phyloP scores from a whole-genome alignment of 305 asterid genomes.

The Rubia peregrina region DNA sequence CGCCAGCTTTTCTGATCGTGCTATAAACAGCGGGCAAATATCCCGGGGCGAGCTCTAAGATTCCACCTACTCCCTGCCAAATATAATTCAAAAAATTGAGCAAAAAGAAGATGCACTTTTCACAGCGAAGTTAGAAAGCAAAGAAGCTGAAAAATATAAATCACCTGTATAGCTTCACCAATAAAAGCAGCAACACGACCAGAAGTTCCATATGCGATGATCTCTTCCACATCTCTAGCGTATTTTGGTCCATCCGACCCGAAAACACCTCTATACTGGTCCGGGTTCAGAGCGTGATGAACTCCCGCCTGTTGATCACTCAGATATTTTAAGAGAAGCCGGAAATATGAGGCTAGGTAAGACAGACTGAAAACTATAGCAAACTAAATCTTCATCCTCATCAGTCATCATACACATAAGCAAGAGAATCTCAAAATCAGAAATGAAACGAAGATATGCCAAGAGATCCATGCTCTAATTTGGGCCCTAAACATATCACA shows the following conservation, averaged over 20 bases:
- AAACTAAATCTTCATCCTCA: no score
- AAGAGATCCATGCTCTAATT: not conserved
- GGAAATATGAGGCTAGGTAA: not conserved
- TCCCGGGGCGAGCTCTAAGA: slow-evolving; percentile 94
- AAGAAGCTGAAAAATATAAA: not conserved
- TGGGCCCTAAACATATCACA: not conserved
- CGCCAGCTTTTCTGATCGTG: slow-evolving; percentile 68
- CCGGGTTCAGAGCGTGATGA: slow-evolving; percentile 78
- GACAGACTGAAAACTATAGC: not conserved
- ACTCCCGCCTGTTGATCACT: slow-evolving; percentile 56
- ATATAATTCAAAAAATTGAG: slow-evolving; percentile 10
- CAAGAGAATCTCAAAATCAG: no score
- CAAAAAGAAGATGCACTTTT: not conserved
- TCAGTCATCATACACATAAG: no score
- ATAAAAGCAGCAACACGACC: slow-evolving; percentile 80
- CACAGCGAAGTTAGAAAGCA: not conserved
- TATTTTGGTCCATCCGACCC: slow-evolving; percentile 75
- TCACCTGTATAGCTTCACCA: slow-evolving; percentile 92
- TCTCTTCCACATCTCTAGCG: slow-evolving; percentile 77
- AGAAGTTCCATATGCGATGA: slow-evolving; percentile 71
- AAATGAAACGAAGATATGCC: no score
- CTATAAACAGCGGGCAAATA: slow-evolving; percentile 72
- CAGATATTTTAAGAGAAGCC: not conserved
- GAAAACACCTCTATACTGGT: slow-evolving; percentile 68
- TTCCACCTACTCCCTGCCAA: slow-evolving; percentile 86